Evolutionary conservation across 192 early-diverging fungal genomes (phyloP).

Genomic region (Rhizophagus sp.): DNA sequence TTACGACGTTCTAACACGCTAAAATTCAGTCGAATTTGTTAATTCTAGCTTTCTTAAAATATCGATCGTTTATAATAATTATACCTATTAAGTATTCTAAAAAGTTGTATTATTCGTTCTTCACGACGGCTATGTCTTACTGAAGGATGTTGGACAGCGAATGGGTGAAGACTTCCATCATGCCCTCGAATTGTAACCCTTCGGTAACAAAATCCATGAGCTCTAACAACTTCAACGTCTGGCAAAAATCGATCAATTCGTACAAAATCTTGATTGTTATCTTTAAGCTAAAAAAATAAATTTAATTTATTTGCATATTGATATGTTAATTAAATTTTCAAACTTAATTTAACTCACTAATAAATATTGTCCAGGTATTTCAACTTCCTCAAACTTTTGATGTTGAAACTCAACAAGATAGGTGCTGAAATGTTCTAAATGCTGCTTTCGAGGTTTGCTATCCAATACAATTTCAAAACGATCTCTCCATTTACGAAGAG

Average conservation of each 20-base stretch:
- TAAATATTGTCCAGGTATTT: conserved; percentile 97
- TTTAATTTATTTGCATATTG: no score
- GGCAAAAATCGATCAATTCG: conserved; percentile 94
- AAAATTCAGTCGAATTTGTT: not conserved
- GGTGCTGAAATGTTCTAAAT: conserved; percentile 85
- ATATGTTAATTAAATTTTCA: not conserved
- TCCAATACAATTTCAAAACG: conserved; percentile 87
- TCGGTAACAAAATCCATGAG: conserved; percentile 72
- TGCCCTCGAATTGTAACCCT: conserved; percentile 87
- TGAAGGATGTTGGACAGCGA: conserved; percentile 95
- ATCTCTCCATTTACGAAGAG: conserved; percentile 91
- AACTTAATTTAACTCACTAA: conserved; percentile 51
- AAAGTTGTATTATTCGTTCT: conserved; percentile 94
- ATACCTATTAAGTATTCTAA: conserved; percentile 84
- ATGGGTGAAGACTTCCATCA: conserved; percentile 87
- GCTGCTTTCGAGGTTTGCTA: conserved; percentile 75
- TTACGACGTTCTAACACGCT: conserved; percentile 78
- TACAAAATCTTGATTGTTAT: conserved; percentile 86
- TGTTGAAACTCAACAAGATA: conserved; percentile 98
- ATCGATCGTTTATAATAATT: not conserved
- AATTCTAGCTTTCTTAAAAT: not conserved
- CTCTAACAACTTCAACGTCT: conserved; percentile 82
- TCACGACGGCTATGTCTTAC: conserved; percentile 87
- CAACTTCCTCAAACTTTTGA: conserved; percentile 98
- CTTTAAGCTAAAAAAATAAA: conserved; percentile 37